Evolutionary conservation across 192 early-diverging fungal species (phyloP).

Genomic region (Backusella tarrabulga): DNA sequence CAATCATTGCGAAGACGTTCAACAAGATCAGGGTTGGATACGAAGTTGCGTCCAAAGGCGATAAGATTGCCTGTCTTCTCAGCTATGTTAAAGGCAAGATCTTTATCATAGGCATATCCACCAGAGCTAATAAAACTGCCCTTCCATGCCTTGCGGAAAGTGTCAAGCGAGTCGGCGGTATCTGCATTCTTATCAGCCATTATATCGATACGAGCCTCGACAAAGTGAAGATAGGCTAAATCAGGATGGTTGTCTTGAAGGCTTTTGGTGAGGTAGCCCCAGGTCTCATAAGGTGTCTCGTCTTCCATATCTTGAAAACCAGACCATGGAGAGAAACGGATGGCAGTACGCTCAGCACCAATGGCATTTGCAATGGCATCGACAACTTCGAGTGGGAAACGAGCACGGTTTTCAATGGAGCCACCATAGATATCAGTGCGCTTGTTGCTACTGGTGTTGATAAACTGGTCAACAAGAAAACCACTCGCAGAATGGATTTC

Average conservation of each 20-base stretch:
- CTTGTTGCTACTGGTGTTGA: no score
- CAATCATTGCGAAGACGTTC: constrained; percentile 18
- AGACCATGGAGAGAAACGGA: constrained; percentile 6
- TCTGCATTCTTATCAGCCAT: not conserved
- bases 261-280: constrained; percentile 11
- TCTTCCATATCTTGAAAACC: constrained; percentile 26
- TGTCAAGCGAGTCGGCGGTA: not conserved
- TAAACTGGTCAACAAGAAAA: no score
- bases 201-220: constrained; percentile 12
- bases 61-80: not conserved
- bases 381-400: constrained; percentile 21
- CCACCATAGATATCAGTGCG: not conserved
- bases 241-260: constrained; percentile 25
- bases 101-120: constrained; percentile 10
- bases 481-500: no score
- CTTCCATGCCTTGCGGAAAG: not conserved
- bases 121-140: constrained; percentile 19
- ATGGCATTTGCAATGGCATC: constrained; percentile 7
- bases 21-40: constrained; percentile 39
- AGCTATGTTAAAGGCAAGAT: not conserved
- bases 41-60: constrained; percentile 26
- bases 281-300: constrained; percentile 19
- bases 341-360: no score
- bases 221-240: constrained; percentile 28
- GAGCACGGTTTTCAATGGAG: constrained; percentile 16